Evolutionary conservation across 176 grass and related monocot species (phyloP).

Genomic region (Rhynchospora tenuis): DNA sequence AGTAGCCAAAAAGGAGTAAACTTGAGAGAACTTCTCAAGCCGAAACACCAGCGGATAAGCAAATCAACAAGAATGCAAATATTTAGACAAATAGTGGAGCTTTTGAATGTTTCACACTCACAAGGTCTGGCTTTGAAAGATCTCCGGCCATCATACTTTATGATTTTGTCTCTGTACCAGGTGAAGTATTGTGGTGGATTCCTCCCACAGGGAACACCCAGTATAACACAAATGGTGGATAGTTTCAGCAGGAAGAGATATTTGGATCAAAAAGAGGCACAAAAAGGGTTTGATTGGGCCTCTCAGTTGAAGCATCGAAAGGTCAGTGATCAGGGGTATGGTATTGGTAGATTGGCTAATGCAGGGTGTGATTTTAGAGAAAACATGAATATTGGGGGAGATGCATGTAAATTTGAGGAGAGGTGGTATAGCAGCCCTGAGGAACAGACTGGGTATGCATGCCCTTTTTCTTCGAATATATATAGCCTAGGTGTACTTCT

Average conservation of each 20-base stretch:
- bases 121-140: constrained; percentile 57
- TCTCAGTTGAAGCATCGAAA: constrained; percentile 60
- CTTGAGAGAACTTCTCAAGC: constrained; percentile 73
- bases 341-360: constrained; percentile 26
- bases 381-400: constrained; percentile 36
- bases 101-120: constrained; percentile 61
- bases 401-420: constrained; percentile 68
- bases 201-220: constrained; percentile 39
- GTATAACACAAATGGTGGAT: constrained; percentile 30
- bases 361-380: constrained; percentile 32
- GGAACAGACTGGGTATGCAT: constrained; percentile 39
- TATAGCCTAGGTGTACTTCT: constrained; percentile 95
- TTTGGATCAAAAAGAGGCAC: constrained; percentile 34
- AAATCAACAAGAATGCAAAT: constrained; percentile 75
- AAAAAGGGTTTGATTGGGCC: constrained; percentile 27
- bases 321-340: constrained; percentile 33
- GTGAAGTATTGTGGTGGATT: constrained; percentile 74
- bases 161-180: constrained; percentile 39
- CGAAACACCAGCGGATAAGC: constrained; percentile 37
- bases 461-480: constrained; percentile 55
- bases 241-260: constrained; percentile 51
- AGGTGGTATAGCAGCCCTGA: constrained; percentile 87
- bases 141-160: constrained; percentile 76
- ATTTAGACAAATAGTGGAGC: constrained; percentile 75
- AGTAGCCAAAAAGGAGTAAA: constrained; percentile 30